A percentile compares a stretch with the other conserved stretches of the same genome.
phyloP scores from a whole-genome alignment of 139 green algal species.

The Chlamydomonas incerta region DNA sequence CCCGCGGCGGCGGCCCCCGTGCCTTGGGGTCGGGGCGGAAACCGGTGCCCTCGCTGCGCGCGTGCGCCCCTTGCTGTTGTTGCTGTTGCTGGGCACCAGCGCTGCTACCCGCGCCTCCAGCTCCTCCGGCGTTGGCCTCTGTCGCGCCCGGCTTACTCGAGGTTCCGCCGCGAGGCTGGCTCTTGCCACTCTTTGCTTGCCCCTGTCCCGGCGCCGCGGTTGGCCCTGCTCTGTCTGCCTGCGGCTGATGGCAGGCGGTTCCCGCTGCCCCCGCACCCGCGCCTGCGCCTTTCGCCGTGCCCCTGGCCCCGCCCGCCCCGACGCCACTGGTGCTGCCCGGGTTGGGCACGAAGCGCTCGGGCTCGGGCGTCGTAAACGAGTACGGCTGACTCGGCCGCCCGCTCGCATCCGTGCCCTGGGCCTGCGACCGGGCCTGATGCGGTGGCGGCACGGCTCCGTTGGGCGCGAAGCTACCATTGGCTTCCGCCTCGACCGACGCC shows the following conservation, averaged over 20 bases:
- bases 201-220: no score
- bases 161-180: no score
- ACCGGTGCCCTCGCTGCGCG: neutral
- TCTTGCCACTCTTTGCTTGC: no score
- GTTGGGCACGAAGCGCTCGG: neutral
- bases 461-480: no score
- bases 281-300: neutral
- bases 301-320: neutral
- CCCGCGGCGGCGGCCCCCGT: conserved; percentile 1
- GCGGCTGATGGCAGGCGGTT: no score
- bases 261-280: no score
- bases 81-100: neutral
- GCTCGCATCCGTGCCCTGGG: neutral
- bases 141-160: no score
- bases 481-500: no score
- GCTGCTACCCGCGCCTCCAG: no score
- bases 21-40: conserved; percentile 8
- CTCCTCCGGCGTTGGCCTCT: neutral
- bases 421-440: neutral
- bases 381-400: conserved; percentile 28
- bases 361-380: neutral
- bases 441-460: no score
- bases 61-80: neutral
- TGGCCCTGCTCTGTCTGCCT: no score
- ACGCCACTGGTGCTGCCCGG: neutral